phyloP scores from a whole-genome alignment of 2,329 filamentous ascomycete species.

The Fusarium sp. region DNA sequence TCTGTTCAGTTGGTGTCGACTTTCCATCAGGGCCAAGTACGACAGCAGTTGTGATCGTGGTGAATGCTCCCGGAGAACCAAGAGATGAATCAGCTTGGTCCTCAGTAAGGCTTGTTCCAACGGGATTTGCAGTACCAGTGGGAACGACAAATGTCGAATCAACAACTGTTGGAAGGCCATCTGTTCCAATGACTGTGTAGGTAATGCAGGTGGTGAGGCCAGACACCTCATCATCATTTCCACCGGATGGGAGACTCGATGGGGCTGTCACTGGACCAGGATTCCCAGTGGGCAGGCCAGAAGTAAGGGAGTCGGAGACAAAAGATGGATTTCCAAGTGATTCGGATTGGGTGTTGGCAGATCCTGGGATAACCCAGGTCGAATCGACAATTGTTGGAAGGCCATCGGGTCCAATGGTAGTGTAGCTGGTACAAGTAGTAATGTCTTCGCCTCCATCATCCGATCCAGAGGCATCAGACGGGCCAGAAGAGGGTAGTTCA shows the following conservation, averaged over 20 bases:
- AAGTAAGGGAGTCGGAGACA: conserved; percentile 24
- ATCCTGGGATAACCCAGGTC: conserved; percentile 44
- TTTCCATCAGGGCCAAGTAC: conserved; percentile 47
- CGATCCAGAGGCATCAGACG: conserved; percentile 8
- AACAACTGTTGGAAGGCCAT: conserved; percentile 43
- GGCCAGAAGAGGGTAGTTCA: background rate
- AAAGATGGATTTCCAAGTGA: conserved; percentile 33
- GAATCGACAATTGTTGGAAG: conserved; percentile 46
- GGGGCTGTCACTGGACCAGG: conserved; percentile 33
- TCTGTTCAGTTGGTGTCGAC: conserved; percentile 46
- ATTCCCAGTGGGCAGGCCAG: conserved; percentile 38
- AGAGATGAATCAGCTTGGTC: conserved; percentile 16
- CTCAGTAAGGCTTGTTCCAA: conserved; percentile 23
- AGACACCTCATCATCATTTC: background rate
- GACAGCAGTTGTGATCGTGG: conserved; percentile 45
- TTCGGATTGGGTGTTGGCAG: conserved; percentile 30
- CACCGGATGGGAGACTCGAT: conserved; percentile 7
- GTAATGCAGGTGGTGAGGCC: conserved; percentile 45
- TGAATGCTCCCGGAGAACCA: conserved; percentile 28
- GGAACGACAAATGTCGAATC: conserved; percentile 46
- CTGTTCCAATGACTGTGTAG: conserved; percentile 42
- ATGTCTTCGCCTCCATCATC: conserved; percentile 12
- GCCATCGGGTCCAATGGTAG: conserved; percentile 35
- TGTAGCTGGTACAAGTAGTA: conserved; percentile 41
- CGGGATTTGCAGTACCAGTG: conserved; percentile 30